phyloP scores from a whole-genome alignment of 1,284 basidiomycete species.

The Heterobasidion parviporum region DNA sequence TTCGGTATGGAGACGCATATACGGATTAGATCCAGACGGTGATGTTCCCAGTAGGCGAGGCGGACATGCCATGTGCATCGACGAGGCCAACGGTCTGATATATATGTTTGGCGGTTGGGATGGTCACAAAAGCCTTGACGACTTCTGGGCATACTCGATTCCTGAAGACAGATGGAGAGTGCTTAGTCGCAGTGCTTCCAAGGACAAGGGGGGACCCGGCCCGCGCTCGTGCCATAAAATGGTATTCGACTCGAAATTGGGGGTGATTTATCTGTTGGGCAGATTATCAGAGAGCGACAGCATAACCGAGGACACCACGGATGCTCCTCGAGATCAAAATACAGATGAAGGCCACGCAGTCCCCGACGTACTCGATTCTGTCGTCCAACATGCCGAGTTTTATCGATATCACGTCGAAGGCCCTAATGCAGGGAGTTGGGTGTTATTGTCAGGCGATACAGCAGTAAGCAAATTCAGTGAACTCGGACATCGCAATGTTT shows the following conservation, averaged over 20 bases:
- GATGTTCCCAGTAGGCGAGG: slow-evolving; percentile 59
- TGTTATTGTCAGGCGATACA: slow-evolving; percentile 54
- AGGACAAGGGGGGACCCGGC: slow-evolving; percentile 58
- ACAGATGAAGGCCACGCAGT: neutral
- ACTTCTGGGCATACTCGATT: slow-evolving; percentile 75
- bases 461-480: slow-evolving; percentile 27
- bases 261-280: slow-evolving; percentile 67
- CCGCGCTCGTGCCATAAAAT: slow-evolving; percentile 78
- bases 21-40: slow-evolving; percentile 50
- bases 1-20: slow-evolving; percentile 49
- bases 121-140: slow-evolving; percentile 64
- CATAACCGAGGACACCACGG: slow-evolving; percentile 29
- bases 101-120: slow-evolving; percentile 82
- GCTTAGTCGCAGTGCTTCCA: slow-evolving; percentile 47
- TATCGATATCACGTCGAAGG: slow-evolving; percentile 64
- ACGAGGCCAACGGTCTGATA: slow-evolving; percentile 51
- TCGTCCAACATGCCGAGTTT: slow-evolving; percentile 38
- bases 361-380: slow-evolving; percentile 4
- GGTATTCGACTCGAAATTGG: slow-evolving; percentile 66
- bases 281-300: slow-evolving; percentile 39
- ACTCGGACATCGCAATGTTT: too few relatives aligned
- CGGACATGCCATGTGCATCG: slow-evolving; percentile 80
- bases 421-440: slow-evolving; percentile 55
- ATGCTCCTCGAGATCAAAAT: neutral
- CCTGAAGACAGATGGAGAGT: slow-evolving; percentile 55